Conservation (phyloP, 2,329 filamentous ascomycete genomes). For the Madurella fahalii region DNA sequence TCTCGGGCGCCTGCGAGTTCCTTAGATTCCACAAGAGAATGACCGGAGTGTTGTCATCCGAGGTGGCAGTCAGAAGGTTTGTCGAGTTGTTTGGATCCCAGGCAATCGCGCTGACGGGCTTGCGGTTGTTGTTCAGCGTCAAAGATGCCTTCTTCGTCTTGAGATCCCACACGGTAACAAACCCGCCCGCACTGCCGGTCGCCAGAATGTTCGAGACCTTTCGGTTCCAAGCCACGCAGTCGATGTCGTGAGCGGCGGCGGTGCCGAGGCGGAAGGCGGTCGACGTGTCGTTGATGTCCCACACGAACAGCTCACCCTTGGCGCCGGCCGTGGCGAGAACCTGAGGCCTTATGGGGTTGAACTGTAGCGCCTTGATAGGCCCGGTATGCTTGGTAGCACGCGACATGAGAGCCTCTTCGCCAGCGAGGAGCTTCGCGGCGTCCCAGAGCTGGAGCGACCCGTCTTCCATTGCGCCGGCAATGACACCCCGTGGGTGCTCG, state of each 20-base stretch:
- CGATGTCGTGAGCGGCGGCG: slow-evolving; percentile 86
- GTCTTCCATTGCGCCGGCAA: slow-evolving; percentile 92
- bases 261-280: slow-evolving; percentile 88
- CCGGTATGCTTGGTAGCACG: slow-evolving; percentile 87
- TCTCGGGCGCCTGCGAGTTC: slow-evolving; percentile 92
- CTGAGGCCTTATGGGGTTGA: slow-evolving; percentile 89
- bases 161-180: slow-evolving; percentile 97
- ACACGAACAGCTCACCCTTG: slow-evolving; percentile 94
- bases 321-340: slow-evolving; percentile 88
- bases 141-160: slow-evolving; percentile 97
- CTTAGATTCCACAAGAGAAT: slow-evolving; percentile 92
- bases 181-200: slow-evolving; percentile 86
- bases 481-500: slow-evolving; percentile 77
- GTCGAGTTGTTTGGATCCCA: slow-evolving; percentile 97
- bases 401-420: slow-evolving; percentile 68
- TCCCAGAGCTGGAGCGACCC: slow-evolving; percentile 93
- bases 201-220: slow-evolving; percentile 96
- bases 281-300: slow-evolving; percentile 84
- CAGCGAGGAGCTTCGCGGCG: slow-evolving; percentile 62
- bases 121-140: slow-evolving; percentile 91
- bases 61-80: slow-evolving; percentile 87
- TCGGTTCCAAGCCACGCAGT: slow-evolving; percentile 97
- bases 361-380: slow-evolving; percentile 89
- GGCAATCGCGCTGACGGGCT: slow-evolving; percentile 89
- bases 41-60: slow-evolving; percentile 81